Conservation (phyloP, 768 basidiomycete genomes). For the Dioszegia aurantiaca region DNA sequence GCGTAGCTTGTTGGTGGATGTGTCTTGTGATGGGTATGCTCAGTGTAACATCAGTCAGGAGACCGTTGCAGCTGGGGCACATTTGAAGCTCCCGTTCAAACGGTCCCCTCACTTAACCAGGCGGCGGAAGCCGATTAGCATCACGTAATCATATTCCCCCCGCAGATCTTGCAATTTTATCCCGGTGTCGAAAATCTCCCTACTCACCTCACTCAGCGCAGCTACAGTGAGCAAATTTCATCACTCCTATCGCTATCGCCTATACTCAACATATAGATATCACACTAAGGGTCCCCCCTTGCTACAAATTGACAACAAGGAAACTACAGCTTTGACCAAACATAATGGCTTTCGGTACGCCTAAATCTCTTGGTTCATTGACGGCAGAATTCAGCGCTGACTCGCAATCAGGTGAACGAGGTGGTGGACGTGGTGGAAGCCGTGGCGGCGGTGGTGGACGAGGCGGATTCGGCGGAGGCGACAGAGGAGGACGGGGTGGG, state of each 20-base stretch:
- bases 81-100: too few species aligned
- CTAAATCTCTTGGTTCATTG: background rate
- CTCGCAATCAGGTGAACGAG: conserved; percentile 34
- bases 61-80: too few species aligned
- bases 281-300: background rate
- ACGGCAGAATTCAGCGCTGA: conserved; percentile 6
- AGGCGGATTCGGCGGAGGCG: conserved; percentile 23
- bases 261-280: background rate
- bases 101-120: too few species aligned
- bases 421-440: conserved; percentile 30
- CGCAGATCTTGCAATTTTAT: background rate
- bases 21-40: too few species aligned
- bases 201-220: background rate
- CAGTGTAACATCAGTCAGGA: too few species aligned
- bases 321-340: background rate
- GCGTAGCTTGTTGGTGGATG: too few species aligned
- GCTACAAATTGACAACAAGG: background rate
- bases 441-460: conserved; percentile 25
- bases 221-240: background rate
- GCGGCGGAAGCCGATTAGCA: too few species aligned
- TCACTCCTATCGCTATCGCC: background rate
- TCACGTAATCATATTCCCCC: too few species aligned
- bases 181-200: conserved; percentile 10
- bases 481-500: conserved; percentile 31
- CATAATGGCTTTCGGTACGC: conserved; percentile 49